A percentile compares a stretch with the other conserved stretches of the same genome.
Evolutionary conservation across 192 early-diverging fungal genomes (phyloP).

Genomic region (Mortierella hygrophila): DNA sequence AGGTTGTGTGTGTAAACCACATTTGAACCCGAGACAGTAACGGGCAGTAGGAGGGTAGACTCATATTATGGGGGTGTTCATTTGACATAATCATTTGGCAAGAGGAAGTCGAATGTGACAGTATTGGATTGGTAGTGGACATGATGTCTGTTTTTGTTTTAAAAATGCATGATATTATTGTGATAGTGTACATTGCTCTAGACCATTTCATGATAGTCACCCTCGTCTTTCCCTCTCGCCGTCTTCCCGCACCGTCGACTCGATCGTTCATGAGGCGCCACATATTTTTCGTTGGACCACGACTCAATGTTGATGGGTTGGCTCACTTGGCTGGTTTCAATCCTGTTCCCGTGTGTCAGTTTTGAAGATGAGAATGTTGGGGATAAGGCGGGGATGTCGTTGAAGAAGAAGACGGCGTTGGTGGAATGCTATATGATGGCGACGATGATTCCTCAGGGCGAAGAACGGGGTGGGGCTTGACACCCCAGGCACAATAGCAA

Average conservation of each 20-base stretch:
- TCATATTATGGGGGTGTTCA: background rate
- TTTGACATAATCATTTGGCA: background rate
- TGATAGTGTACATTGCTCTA: slow-evolving; percentile 8
- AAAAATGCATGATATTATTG: slow-evolving; percentile 7
- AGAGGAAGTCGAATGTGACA: background rate
- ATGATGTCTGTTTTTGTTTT: background rate
- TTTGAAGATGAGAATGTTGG: background rate
- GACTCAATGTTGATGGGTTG: background rate
- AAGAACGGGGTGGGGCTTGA: slow-evolving; percentile 34
- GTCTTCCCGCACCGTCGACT: background rate
- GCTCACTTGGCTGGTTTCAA: background rate
- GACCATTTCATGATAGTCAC: background rate
- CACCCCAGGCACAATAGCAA: slow-evolving; percentile 53
- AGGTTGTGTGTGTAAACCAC: background rate
- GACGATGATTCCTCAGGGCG: slow-evolving; percentile 10
- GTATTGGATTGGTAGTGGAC: background rate
- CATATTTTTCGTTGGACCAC: too few species aligned
- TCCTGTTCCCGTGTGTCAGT: background rate
- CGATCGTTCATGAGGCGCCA: background rate
- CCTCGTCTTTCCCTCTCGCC: background rate
- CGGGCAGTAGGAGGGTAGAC: background rate
- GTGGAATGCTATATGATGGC: background rate
- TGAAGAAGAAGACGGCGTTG: background rate
- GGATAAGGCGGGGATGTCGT: background rate
- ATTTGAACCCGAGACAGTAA: background rate